A percentile compares a stretch with the other conserved stretches of the same genome.
Evolutionary conservation across 192 early-diverging fungal species (phyloP).

Genomic region (Podila epicladia): DNA sequence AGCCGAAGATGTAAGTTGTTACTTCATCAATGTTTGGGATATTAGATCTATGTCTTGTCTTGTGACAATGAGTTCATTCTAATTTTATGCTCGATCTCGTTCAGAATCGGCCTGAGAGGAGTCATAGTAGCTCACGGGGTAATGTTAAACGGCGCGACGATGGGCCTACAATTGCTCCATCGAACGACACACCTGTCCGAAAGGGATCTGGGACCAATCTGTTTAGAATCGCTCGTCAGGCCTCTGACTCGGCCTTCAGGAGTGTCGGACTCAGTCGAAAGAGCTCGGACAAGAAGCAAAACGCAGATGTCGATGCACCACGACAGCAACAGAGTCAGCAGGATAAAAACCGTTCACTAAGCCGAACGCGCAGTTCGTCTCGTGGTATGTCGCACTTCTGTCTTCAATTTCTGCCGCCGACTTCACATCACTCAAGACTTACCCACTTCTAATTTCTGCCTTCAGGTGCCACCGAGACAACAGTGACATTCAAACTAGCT

Average conservation of each 20-base stretch:
- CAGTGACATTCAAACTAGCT: background rate
- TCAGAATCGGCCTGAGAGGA: background rate
- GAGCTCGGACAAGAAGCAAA: slow-evolving; percentile 17
- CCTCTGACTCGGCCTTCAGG: slow-evolving; percentile 31
- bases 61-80: too few species aligned
- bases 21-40: too few species aligned
- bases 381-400: background rate
- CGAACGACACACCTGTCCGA: background rate
- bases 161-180: background rate
- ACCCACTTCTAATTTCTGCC: background rate
- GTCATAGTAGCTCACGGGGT: background rate
- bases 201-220: slow-evolving; percentile 29
- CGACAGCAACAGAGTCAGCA: background rate
- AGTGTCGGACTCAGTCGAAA: slow-evolving; percentile 32
- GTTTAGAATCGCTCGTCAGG: slow-evolving; percentile 34
- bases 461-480: background rate
- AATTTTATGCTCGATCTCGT: too few species aligned
- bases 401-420: background rate
- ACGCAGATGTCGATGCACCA: background rate
- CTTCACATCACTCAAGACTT: background rate
- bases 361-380: background rate
- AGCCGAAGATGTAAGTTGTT: too few species aligned
- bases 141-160: background rate
- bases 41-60: too few species aligned
- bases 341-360: background rate